A percentile compares a stretch with the other conserved stretches of the same genome.
Evolutionary conservation across 2,329 filamentous ascomycete genomes (phyloP).

Genomic region (Niveomyces coronatus): DNA sequence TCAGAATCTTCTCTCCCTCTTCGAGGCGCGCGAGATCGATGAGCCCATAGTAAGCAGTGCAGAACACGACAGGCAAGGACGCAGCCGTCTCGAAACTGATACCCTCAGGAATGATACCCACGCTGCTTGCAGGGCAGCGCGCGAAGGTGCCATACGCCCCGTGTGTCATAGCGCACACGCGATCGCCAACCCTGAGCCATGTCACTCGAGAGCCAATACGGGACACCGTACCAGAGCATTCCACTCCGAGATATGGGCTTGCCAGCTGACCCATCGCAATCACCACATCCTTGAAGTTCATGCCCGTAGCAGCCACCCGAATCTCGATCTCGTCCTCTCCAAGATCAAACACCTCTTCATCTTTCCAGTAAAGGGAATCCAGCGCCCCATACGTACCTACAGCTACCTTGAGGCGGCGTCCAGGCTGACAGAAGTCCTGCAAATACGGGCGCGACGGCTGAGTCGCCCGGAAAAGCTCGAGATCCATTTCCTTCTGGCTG

Average conservation of each 20-base stretch:
- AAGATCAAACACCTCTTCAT: conserved; percentile 20
- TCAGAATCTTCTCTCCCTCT: conserved; percentile 27
- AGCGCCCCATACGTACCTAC: conserved; percentile 28
- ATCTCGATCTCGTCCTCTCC: conserved; percentile 30
- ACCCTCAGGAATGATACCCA: conserved; percentile 26
- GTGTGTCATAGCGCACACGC: conserved; percentile 47
- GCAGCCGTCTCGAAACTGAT: conserved; percentile 29
- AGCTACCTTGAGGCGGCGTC: conserved; percentile 25
- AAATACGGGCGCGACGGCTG: conserved; percentile 18
- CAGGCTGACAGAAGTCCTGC: conserved; percentile 28
- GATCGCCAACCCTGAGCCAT: conserved; percentile 58
- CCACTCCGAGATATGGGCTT: conserved; percentile 26
- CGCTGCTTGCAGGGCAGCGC: conserved; percentile 22
- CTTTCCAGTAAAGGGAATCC: conserved; percentile 31
- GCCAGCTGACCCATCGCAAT: conserved; percentile 30
- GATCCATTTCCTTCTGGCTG: conserved; percentile 17
- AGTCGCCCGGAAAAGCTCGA: conserved; percentile 18
- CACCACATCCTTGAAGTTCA: conserved; percentile 38
- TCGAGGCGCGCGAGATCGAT: conserved; percentile 27
- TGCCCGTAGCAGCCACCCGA: conserved; percentile 30
- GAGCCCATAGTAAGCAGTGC: conserved; percentile 31
- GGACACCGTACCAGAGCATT: conserved; percentile 29
- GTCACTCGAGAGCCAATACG: conserved; percentile 49
- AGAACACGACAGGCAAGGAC: conserved; percentile 29
- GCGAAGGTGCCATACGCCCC: conserved; percentile 25